Conservation (phyloP, 768 basidiomycete species). For the Serendipita vermifera region DNA sequence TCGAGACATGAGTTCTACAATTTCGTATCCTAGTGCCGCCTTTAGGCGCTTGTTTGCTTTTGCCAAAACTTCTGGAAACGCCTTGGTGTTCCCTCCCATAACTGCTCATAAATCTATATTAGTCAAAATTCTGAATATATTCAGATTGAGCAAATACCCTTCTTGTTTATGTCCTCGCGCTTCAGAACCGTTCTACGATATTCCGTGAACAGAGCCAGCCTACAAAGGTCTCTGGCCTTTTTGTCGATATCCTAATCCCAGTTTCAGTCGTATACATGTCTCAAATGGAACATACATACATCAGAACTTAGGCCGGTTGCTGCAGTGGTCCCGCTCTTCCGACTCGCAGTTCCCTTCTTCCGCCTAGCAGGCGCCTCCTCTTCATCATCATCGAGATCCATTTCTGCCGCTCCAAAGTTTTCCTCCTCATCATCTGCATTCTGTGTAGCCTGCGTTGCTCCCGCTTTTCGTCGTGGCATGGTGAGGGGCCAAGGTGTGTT, state of each 20-base stretch:
- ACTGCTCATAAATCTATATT: slow-evolving; percentile 28
- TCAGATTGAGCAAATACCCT: slow-evolving; percentile 33
- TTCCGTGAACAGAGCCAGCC: slow-evolving; percentile 72
- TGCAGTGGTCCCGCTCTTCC: neutral
- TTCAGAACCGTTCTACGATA: slow-evolving; percentile 51
- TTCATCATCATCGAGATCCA: slow-evolving; percentile 4
- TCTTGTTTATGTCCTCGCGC: slow-evolving; percentile 79
- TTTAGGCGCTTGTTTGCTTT: slow-evolving; percentile 52
- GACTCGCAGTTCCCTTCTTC: neutral
- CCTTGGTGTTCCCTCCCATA: slow-evolving; percentile 35
- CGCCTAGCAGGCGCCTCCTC: neutral
- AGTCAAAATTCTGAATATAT: slow-evolving; percentile 19
- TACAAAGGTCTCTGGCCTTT: slow-evolving; percentile 58
- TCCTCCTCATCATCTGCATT: slow-evolving; percentile 11
- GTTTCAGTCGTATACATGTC: neutral
- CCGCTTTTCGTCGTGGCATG: neutral
- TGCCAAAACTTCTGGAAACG: slow-evolving; percentile 52
- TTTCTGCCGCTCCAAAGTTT: slow-evolving; percentile 10
- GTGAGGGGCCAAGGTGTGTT: neutral
- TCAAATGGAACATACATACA: neutral
- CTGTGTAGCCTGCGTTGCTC: neutral
- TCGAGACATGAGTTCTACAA: slow-evolving; percentile 61
- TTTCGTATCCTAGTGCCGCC: slow-evolving; percentile 67
- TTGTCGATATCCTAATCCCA: slow-evolving; percentile 43
- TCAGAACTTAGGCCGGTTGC: neutral